phyloP scores from a whole-genome alignment of 2,329 filamentous ascomycete genomes.

The Ophiostoma pallidulum region DNA sequence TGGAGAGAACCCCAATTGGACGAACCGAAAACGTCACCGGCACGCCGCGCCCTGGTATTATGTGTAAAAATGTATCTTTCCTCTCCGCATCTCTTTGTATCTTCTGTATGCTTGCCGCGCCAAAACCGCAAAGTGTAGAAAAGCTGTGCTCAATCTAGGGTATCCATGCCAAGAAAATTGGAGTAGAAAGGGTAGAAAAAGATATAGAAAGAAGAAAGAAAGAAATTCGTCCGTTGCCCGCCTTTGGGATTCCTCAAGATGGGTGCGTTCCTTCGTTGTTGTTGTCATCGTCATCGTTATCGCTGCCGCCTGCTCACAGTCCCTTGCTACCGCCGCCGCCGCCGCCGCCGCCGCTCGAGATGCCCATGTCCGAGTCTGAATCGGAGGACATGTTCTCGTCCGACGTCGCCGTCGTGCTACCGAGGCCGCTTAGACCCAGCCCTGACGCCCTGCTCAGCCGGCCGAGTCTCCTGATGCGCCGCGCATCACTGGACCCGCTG shows the following conservation, averaged over 20 bases:
- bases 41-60: too few relatives aligned
- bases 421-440: background rate
- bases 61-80: too few relatives aligned
- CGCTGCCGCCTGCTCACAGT: background rate
- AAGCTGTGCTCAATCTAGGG: too few relatives aligned
- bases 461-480: background rate
- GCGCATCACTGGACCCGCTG: background rate
- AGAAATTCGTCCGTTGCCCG: background rate
- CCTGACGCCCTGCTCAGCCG: background rate
- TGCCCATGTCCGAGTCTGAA: slow-evolving; percentile 1
- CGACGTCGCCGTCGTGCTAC: slow-evolving; percentile 14
- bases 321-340: background rate
- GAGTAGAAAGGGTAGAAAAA: too few relatives aligned
- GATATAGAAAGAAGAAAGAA: too few relatives aligned
- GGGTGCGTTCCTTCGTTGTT: too few relatives aligned
- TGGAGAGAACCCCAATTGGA: too few relatives aligned
- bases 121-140: too few relatives aligned
- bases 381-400: slow-evolving; percentile 9
- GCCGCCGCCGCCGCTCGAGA: slow-evolving; percentile 2
- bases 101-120: too few relatives aligned
- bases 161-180: too few relatives aligned
- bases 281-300: background rate
- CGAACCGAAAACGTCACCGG: too few relatives aligned
- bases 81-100: too few relatives aligned
- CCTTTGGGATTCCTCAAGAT: background rate